Evolutionary conservation across 2,329 filamentous ascomycete species (phyloP).

Genomic region (Cadophora gregata): DNA sequence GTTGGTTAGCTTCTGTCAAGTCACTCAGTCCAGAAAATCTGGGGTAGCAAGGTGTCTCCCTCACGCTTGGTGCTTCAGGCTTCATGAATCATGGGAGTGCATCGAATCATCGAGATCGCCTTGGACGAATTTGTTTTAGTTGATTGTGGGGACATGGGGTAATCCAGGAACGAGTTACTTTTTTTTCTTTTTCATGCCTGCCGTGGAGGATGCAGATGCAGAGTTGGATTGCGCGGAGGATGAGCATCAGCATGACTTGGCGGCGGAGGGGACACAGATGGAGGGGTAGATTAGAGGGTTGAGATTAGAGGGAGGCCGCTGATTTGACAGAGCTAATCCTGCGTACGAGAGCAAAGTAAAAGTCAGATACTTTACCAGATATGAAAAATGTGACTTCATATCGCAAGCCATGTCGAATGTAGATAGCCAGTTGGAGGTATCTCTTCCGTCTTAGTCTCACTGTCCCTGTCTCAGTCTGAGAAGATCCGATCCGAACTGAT

Average conservation of each 20-base stretch:
- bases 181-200: too few species aligned
- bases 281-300: slow-evolving; percentile 1
- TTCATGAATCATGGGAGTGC: not conserved
- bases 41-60: not conserved
- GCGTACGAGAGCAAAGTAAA: not conserved
- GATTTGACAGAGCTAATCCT: not conserved
- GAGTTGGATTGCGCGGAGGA: not conserved
- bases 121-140: not conserved
- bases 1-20: slow-evolving; percentile 11
- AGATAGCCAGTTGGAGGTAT: not conserved
- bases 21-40: not conserved
- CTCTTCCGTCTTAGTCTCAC: not conserved
- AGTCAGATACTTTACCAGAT: not conserved
- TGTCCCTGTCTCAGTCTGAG: too few species aligned
- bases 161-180: not conserved
- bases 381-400: not conserved
- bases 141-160: slow-evolving; percentile 7
- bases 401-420: not conserved
- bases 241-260: too few species aligned
- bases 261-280: not conserved
- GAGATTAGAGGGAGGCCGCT: not conserved
- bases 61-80: not conserved
- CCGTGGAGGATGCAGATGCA: not conserved
- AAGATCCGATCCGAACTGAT: not conserved
- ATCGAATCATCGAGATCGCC: not conserved